Percentiles rank a stretch among this genome's conserved stretches.
These are phyloP conservation scores for Tolypocladium inflatum DNA, from an alignment of 2,329 filamentous ascomycete genomes.

Conservation along the genomic window DNA sequence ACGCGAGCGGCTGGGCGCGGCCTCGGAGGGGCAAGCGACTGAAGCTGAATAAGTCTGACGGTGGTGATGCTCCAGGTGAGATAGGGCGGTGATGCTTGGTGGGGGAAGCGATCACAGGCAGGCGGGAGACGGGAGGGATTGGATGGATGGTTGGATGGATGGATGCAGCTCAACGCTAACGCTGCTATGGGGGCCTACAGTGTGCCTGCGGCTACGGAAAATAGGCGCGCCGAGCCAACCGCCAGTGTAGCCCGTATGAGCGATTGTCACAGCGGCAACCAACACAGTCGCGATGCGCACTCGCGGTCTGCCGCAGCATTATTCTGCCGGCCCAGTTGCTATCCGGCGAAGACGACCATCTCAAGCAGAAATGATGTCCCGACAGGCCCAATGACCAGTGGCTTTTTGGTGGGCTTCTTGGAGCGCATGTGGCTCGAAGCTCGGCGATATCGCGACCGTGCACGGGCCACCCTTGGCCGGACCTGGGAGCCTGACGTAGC, in stretches of 20 bases:
- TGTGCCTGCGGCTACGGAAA: background rate
- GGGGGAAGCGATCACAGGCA: background rate
- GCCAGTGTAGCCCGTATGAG: background rate
- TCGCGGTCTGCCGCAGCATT: background rate
- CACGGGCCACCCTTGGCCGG: background rate
- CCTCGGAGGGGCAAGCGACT: background rate
- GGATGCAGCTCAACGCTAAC: background rate
- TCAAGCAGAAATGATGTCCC: background rate
- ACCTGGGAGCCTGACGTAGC: background rate
- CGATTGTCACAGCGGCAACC: no score
- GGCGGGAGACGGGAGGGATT: background rate
- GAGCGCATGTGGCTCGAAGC: background rate
- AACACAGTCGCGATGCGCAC: no score
- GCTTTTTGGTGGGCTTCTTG: background rate
- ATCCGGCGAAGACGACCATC: background rate
- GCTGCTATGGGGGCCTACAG: background rate
- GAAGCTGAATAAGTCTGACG: background rate
- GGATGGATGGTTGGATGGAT: no score
- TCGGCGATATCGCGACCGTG: background rate
- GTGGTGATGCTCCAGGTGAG: background rate
- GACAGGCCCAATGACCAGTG: background rate
- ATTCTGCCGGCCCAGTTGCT: background rate
- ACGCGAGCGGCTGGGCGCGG: background rate
- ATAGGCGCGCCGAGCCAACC: background rate
- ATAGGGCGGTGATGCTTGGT: background rate